These are phyloP conservation scores for Arxiozyma slooffiae DNA, from an alignment of 1,139 yeast species.

Conservation along the genomic window DNA sequence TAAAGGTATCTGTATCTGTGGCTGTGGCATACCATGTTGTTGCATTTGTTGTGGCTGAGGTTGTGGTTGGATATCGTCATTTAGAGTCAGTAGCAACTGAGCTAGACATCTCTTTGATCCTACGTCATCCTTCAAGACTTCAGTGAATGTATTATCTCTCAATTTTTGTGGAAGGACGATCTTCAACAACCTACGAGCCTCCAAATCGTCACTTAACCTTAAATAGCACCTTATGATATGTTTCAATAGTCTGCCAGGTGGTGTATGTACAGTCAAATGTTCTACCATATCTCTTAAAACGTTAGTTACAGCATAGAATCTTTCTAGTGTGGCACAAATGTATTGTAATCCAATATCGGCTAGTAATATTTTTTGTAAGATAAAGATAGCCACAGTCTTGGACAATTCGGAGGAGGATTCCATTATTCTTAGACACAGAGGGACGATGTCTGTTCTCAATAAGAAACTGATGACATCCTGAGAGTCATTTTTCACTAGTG, in stretches of 20 bases:
- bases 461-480: conserved; percentile 89
- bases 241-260: conserved; percentile 73
- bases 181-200: conserved; percentile 82
- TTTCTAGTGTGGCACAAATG: conserved; percentile 88
- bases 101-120: conserved; percentile 84
- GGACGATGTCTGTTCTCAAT: conserved; percentile 88
- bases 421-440: conserved; percentile 88
- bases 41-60: conserved; percentile 4
- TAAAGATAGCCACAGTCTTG: conserved; percentile 92
- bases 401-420: conserved; percentile 89
- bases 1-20: background rate
- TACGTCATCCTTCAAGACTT: conserved; percentile 71
- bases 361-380: conserved; percentile 80
- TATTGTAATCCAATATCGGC: conserved; percentile 88
- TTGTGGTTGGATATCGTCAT: conserved; percentile 19
- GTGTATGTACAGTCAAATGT: conserved; percentile 51
- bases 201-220: conserved; percentile 79
- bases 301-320: conserved; percentile 88
- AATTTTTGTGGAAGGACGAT: conserved; percentile 61
- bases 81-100: conserved; percentile 64
- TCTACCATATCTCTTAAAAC: conserved; percentile 85
- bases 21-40: conserved; percentile 4
- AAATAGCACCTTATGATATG: conserved; percentile 92
- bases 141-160: conserved; percentile 81
- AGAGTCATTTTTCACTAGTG: conserved; percentile 88